Evolutionary conservation across 1,284 basidiomycete genomes (phyloP), one percentile per base, ranked within the genome.

Genomic region (Trametes versicolor): DNA sequence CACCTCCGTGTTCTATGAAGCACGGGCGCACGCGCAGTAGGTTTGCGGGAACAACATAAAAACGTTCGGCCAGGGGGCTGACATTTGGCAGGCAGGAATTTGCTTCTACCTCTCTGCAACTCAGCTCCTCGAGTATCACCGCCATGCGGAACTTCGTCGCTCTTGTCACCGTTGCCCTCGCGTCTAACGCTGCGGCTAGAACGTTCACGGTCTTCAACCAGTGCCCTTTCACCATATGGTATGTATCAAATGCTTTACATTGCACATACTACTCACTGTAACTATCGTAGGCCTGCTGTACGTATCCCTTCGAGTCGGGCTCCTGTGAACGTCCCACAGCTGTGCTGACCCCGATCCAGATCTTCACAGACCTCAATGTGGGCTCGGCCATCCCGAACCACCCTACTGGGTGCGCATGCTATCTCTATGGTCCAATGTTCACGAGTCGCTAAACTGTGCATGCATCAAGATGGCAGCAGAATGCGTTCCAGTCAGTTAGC

Each of bases 351-450:
- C 41, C 66, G 5, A 6, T 52, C 25, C 53, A 75, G 73, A 74
- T 77, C 52, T 78, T 77, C 69, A 77, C 77, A 47, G 76, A 77
- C 69, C 63, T 76, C 57, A 75, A 72, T 58, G 74, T 49, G 49
- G 76, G 76, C 37, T 68, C 59, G 12, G 71, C 72, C 21, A 57
- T 61, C 8, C 77, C 78, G 2, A 59, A 65, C 65, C 70, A 72
- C 43, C 50, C 72, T 3, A 79, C 75, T 15, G 78, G 78, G 76
- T 78, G 47, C 50, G 67, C 48, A 17, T 54, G 2, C 52, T 3
- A 32, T 32, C 27, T n/a, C 17, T 12, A 5, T 21, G 17, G 6
- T 15, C 23, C 15, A 7, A 8, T 9, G 10, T 29, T 12, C 3
- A 13, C 23, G 60, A 58, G 71, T 52, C 70, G 67, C 62, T 69